Evolutionary conservation across 2,329 filamentous ascomycete species (phyloP), one percentile per base, ranked within the genome.

Genomic region (Trichoderma harzianum): DNA sequence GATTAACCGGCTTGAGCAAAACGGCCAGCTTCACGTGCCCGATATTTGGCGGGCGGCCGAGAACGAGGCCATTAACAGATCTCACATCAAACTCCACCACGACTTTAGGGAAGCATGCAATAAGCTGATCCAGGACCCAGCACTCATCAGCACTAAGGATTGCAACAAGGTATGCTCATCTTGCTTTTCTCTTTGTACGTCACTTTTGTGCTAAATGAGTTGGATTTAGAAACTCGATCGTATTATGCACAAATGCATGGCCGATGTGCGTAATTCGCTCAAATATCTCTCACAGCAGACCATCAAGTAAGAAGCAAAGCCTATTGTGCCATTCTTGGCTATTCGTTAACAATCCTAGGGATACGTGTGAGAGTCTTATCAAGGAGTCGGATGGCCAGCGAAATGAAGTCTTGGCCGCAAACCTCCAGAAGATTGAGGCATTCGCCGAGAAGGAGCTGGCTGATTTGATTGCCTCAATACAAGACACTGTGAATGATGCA

Each of bases 101-200:
- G 67, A 69, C 67, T 69, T 36, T 47, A 69, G 67, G 53, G 67
- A 69, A 57, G 67, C 57, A 34, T 69, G 67, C 67, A 53, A 62
- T 10, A 62, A 61, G 57, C 67, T 69, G 39, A 61, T 34, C n/a
- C 39, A 53, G 60, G 67, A 69, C 14, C 8, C 67, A 28, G 21
- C 39, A n/a, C 57, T 69, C 28, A 16, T 69, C 5, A 69, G 67
- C 53, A 69, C 67, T 24, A 69, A 62, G 39, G 67, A 69, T 16
- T 69, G 67, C 67, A 69, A 69, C 21, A 69, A 62, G 67, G 67
- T 69, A 62, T 36, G 57, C 6, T 7, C 5, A 16, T 14, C 3
- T 24, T 21, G 14, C 1, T 24, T 3, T 16, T 26, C 0, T 5
- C 3, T 39, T 32, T 11, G 10, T 16, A 28, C n/a, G 5, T 12